phyloP scores from a whole-genome alignment of 208 protist species.

The Angomonas ambiguus region DNA sequence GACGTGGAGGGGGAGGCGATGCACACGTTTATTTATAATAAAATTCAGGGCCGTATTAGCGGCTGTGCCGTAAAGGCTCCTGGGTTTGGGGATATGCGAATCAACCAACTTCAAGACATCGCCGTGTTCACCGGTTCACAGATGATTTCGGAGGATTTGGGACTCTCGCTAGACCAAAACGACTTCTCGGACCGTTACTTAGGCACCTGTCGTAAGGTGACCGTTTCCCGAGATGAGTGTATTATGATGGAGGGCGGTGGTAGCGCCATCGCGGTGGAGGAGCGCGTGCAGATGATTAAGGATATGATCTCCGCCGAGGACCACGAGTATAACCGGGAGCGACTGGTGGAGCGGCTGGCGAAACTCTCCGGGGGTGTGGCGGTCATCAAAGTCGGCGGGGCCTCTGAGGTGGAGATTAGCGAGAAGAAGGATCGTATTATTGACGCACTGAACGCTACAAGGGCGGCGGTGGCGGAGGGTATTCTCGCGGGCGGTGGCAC shows the following conservation, averaged over 20 bases:
- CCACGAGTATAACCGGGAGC: constrained; percentile 97
- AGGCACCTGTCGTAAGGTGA: constrained; percentile 84
- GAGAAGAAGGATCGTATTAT: constrained; percentile 99
- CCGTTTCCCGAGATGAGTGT: constrained; percentile 97
- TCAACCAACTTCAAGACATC: constrained; percentile 98
- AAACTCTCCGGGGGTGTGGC: constrained; percentile 90
- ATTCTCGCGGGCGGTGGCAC: constrained; percentile 98
- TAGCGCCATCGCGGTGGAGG: constrained; percentile 92
- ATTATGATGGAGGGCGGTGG: constrained; percentile 98
- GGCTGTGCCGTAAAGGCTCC: constrained; percentile 96
- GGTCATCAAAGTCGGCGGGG: constrained; percentile 97
- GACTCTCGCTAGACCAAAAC: constrained; percentile 89
- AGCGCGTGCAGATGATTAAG: constrained; percentile 95
- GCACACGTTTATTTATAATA: constrained; percentile 95
- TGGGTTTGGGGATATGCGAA: constrained; percentile 99
- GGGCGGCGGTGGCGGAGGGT: constrained; percentile 98
- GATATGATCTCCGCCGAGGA: constrained; percentile 92
- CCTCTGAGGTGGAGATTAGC: constrained; percentile 98
- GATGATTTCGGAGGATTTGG: constrained; percentile 94
- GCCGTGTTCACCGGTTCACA: constrained; percentile 97
- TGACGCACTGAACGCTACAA: constrained; percentile 98
- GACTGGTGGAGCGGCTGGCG: constrained; percentile 94
- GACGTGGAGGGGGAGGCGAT: constrained; percentile 91
- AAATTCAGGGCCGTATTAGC: constrained; percentile 78
- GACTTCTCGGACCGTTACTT: constrained; percentile 87